A percentile compares a stretch with the other conserved stretches of the same genome.
Conservation (phyloP, 345 rosid species). For the Geranium rotundifolium region DNA sequence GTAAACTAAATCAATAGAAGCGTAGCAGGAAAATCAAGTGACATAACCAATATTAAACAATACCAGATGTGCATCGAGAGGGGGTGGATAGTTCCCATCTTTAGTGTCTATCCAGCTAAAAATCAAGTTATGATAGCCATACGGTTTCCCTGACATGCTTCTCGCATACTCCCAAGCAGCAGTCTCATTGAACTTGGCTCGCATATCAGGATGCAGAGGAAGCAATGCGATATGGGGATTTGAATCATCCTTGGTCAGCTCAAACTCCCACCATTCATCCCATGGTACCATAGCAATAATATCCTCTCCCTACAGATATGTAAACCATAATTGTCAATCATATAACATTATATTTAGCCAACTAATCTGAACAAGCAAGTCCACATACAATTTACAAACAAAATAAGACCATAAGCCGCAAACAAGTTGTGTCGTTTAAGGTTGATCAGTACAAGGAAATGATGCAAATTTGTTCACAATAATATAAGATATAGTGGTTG, state of each 20-base stretch:
- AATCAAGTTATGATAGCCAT: conserved; percentile 95
- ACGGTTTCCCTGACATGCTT: conserved; percentile 80
- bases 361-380: not conserved
- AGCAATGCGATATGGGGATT: conserved; percentile 89
- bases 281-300: conserved; percentile 70
- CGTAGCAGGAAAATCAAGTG: not conserved
- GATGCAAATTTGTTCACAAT: not conserved
- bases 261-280: conserved; percentile 99
- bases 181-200: conserved; percentile 79
- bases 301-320: conserved; percentile 64
- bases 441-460: too few species aligned
- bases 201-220: conserved; percentile 80
- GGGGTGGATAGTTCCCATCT: conserved; percentile 83
- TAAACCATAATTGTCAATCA: not conserved
- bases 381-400: not conserved
- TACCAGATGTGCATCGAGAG: conserved; percentile 92
- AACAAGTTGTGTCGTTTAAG: not conserved
- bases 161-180: conserved; percentile 96
- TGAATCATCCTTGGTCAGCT: conserved; percentile 75
- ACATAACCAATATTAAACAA: not conserved
- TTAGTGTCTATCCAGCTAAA: conserved; percentile 98
- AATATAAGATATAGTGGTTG: not conserved
- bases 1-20: not conserved
- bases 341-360: not conserved
- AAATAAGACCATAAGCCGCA: not conserved